Conservation (phyloP, 805 yeast species). For the Isabelozyma rhagii region DNA sequence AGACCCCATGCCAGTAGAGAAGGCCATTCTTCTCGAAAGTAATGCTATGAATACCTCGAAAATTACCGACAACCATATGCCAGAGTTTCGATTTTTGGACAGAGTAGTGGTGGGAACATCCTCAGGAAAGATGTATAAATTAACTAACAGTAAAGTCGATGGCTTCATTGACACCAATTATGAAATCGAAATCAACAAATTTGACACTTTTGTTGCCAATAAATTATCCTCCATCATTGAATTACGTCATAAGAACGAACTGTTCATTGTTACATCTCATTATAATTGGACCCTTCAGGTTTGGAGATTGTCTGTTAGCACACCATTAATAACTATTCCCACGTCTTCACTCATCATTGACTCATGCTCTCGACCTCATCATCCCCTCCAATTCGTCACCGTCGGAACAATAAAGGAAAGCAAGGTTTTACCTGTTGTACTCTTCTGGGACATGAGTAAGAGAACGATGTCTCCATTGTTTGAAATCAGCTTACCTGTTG, state of each 20-base stretch:
- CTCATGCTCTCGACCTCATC: conserved; percentile 14
- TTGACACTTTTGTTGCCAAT: conserved; percentile 1
- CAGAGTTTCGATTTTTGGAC: conserved; percentile 15
- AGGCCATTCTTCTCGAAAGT: background rate
- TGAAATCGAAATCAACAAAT: conserved; percentile 3
- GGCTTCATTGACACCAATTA: conserved; percentile 8
- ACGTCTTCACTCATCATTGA: conserved; percentile 15
- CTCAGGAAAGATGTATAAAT: conserved; percentile 13
- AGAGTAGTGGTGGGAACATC: conserved; percentile 15
- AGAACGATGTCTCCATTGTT: conserved; percentile 15
- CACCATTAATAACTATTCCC: conserved; percentile 16
- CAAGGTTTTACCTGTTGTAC: conserved; percentile 10
- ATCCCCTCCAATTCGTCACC: conserved; percentile 21
- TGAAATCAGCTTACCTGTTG: conserved; percentile 3
- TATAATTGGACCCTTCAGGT: conserved; percentile 21
- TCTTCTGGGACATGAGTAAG: conserved; percentile 28
- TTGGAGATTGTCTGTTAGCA: conserved; percentile 11
- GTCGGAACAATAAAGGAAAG: conserved; percentile 14
- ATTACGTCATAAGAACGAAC: background rate
- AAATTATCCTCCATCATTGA: conserved; percentile 1
- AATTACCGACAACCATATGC: background rate
- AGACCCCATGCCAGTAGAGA: conserved; percentile 1
- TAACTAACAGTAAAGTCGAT: conserved; percentile 12
- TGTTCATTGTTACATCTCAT: conserved; percentile 13
- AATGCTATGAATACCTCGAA: background rate